Evolutionary conservation across 345 rosid species (phyloP).

Genomic region (Syzygium jambos): DNA sequence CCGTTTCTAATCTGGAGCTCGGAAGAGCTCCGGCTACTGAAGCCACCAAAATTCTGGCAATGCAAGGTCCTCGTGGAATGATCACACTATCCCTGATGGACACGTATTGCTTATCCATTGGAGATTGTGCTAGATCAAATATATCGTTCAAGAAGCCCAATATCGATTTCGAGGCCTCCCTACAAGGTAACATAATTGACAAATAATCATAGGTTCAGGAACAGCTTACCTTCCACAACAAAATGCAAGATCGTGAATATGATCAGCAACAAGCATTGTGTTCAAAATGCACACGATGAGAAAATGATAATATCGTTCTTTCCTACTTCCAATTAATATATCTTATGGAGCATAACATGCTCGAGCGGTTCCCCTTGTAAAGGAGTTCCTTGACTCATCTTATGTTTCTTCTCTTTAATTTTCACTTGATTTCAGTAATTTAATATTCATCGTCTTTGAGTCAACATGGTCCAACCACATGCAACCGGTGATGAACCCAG

Average conservation of each 20-base stretch:
- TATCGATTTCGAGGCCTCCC: slow-evolving; percentile 94
- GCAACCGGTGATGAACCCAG: background rate
- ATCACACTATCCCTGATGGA: slow-evolving; percentile 57
- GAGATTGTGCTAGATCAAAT: slow-evolving; percentile 73
- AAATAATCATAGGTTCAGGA: background rate
- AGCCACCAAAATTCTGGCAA: slow-evolving; percentile 75
- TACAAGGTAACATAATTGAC: slow-evolving; percentile 17
- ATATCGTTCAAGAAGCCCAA: slow-evolving; percentile 83
- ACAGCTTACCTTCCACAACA: background rate
- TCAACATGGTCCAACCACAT: background rate
- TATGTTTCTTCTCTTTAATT: background rate
- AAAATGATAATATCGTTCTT: background rate
- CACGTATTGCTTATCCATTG: slow-evolving; percentile 52
- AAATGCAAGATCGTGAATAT: background rate
- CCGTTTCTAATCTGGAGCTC: slow-evolving; percentile 86
- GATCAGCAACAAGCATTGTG: background rate
- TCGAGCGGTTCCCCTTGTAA: background rate
- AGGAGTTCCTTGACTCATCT: background rate
- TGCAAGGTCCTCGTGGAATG: slow-evolving; percentile 76
- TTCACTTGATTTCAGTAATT: background rate
- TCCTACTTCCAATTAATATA: background rate
- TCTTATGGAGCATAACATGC: background rate
- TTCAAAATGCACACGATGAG: background rate
- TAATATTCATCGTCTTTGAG: background rate
- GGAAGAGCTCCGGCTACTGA: slow-evolving; percentile 97